phyloP scores from a whole-genome alignment of 345 rosid species.

The Ailanthus altissimus region DNA sequence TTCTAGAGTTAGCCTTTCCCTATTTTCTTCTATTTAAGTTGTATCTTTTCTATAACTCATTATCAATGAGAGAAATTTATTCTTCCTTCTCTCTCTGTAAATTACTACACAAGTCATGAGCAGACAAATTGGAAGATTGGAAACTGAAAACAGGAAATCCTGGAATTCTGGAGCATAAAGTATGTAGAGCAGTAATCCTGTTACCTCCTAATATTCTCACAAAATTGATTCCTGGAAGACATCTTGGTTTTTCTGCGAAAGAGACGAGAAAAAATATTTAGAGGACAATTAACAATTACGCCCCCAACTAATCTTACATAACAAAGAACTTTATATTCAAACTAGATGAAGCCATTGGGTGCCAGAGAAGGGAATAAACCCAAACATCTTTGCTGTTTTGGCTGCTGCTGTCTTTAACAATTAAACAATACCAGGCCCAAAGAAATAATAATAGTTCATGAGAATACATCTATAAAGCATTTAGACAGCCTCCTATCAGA shows the following conservation, averaged over 20 bases:
- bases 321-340: constrained; percentile 2
- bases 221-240: constrained; percentile 73
- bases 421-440: neutral
- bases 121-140: neutral
- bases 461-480: neutral
- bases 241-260: constrained; percentile 75
- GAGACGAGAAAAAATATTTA: constrained; percentile 5
- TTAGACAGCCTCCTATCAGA: neutral
- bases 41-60: too few relatives aligned
- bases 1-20: too few relatives aligned
- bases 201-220: constrained; percentile 87
- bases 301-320: neutral
- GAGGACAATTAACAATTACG: neutral
- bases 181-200: neutral
- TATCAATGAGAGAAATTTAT: too few relatives aligned
- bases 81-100: too few relatives aligned
- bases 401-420: neutral
- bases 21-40: too few relatives aligned
- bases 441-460: neutral
- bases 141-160: neutral
- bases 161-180: neutral
- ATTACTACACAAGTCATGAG: too few relatives aligned
- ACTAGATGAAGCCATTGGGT: neutral
- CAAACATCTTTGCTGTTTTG: neutral
- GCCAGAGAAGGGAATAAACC: neutral